phyloP scores from a whole-genome alignment of 1,139 yeast genomes.

The Suhomyces terraborum region DNA sequence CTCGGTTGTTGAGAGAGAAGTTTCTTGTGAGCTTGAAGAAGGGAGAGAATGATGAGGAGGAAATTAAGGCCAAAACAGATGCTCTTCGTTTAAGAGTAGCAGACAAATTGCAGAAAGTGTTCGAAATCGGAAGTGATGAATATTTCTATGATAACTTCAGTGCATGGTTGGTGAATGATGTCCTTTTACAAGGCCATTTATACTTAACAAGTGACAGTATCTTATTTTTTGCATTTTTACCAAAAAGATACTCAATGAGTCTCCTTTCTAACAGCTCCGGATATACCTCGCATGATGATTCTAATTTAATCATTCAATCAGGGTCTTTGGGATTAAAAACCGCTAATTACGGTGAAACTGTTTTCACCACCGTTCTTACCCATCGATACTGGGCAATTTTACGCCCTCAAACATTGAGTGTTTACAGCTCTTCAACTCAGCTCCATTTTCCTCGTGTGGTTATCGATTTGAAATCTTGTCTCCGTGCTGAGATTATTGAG shows the following conservation, averaged over 20 bases:
- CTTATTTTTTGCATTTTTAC: constrained; percentile 81
- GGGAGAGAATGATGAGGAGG: constrained; percentile 14
- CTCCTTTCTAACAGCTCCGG: background rate
- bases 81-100: constrained; percentile 36
- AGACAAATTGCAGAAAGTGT: constrained; percentile 38
- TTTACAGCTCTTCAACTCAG: constrained; percentile 73
- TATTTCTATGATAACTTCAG: constrained; percentile 57
- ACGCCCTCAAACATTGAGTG: constrained; percentile 65
- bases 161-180: constrained; percentile 82
- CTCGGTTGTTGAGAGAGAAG: constrained; percentile 27
- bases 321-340: constrained; percentile 56
- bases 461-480: constrained; percentile 68
- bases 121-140: constrained; percentile 51
- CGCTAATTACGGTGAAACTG: constrained; percentile 43
- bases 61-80: constrained; percentile 16
- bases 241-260: constrained; percentile 41
- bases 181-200: constrained; percentile 81
- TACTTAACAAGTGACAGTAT: constrained; percentile 67
- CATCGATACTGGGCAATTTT: constrained; percentile 73
- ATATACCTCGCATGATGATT: constrained; percentile 28
- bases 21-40: constrained; percentile 23
- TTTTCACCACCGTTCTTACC: constrained; percentile 39
- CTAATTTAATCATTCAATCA: constrained; percentile 37
- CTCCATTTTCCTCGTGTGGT: constrained; percentile 79
- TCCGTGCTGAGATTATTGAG: constrained; percentile 56